Percentiles rank a stretch among this genome's conserved stretches.
Conservation (phyloP, 768 basidiomycete genomes). For the Naematelia encephala region DNA sequence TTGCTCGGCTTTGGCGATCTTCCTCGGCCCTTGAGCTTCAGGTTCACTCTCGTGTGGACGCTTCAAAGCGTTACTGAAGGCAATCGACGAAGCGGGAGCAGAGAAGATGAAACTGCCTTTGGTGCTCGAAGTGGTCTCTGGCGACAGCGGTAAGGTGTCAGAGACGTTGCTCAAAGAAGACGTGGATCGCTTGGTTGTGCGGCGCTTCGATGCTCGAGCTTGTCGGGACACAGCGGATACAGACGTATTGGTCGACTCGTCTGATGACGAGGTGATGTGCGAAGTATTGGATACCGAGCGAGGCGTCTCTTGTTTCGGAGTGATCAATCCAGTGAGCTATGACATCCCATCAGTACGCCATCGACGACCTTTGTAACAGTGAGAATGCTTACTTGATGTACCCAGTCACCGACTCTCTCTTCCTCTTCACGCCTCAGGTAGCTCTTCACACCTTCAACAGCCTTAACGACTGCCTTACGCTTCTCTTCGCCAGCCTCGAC, state of each 20-base stretch:
- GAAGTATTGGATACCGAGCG: background rate
- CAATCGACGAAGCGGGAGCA: background rate
- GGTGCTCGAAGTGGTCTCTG: background rate
- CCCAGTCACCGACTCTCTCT: constrained; percentile 34
- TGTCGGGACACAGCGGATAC: background rate
- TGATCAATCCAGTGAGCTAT: constrained; percentile 3
- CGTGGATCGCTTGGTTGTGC: background rate
- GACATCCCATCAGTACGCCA: background rate
- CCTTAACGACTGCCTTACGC: constrained; percentile 13
- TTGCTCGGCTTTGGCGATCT: background rate
- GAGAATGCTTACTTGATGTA: constrained; percentile 32
- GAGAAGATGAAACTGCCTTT: background rate
- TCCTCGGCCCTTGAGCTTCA: background rate
- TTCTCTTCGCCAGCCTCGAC: constrained; percentile 16
- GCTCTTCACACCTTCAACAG: constrained; percentile 24
- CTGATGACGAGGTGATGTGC: background rate
- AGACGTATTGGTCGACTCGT: background rate
- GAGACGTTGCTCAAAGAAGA: background rate
- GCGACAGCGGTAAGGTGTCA: background rate
- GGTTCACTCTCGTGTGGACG: background rate
- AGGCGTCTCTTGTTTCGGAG: background rate
- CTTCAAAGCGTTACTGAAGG: background rate
- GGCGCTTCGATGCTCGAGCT: background rate
- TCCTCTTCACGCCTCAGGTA: constrained; percentile 30
- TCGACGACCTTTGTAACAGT: background rate